These are phyloP conservation scores for Stachybotrys chlorohalonatus DNA, from an alignment of 2,329 filamentous ascomycete species.

Conservation along the genomic window DNA sequence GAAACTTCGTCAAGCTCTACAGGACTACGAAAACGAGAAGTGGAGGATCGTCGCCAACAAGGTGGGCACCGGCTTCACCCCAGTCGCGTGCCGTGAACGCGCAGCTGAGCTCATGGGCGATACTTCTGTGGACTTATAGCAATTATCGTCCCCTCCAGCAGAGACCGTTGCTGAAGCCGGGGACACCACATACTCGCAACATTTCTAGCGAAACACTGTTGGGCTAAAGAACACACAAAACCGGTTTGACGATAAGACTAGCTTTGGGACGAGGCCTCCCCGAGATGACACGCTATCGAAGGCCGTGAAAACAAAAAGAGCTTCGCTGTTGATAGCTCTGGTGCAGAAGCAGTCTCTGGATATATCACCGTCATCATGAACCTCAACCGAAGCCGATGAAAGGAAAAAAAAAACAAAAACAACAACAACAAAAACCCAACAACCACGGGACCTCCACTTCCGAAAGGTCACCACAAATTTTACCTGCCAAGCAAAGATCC, in stretches of 20 bases:
- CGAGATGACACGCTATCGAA: not conserved
- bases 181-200: constrained; percentile 28
- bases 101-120: constrained; percentile 52
- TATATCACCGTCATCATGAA: no score
- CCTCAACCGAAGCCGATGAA: no score
- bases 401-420: constrained; percentile 15
- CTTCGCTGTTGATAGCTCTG: no score
- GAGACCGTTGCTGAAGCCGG: constrained; percentile 14
- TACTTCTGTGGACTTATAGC: constrained; percentile 36
- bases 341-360: no score
- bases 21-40: constrained; percentile 83
- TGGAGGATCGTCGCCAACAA: constrained; percentile 90
- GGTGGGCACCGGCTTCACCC: constrained; percentile 82
- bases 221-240: not conserved
- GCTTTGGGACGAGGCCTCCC: not conserved
- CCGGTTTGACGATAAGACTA: not conserved
- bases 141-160: constrained; percentile 43
- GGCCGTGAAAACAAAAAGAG: no score
- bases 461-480: not conserved
- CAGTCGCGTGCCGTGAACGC: constrained; percentile 77
- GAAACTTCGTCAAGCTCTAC: constrained; percentile 66
- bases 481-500: not conserved
- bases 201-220: constrained; percentile 35
- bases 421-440: no score
- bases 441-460: no score